Evolutionary conservation across 2,329 filamentous ascomycete genomes (phyloP), one percentile per base, ranked within the genome.

Genomic region (Chalaropsis thielavioides): DNA sequence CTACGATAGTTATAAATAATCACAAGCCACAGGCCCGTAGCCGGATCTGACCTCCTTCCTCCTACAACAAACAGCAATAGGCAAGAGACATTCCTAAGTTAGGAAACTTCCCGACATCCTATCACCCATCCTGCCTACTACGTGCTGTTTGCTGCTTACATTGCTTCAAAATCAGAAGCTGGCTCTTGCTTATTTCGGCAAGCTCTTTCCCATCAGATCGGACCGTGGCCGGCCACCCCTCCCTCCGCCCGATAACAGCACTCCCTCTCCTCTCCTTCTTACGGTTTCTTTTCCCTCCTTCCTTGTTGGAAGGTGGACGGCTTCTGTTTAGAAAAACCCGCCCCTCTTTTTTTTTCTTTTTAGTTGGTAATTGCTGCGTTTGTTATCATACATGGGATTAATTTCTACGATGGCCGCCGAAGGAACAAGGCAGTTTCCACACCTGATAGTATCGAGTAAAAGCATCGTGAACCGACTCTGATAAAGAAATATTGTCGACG

Each of bases 391-490:
- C 24, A 51, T 51, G 19, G 51, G 24, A 58, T 27, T 15, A 58
- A 58, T 31, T 58, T 17, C 3, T 58, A 35, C 43, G 43, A 3
- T 10, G 43, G 43, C 43, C 10, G 43, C 43, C n/a, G 43, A 46
- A 17, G 27, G 15, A 58, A 58, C 24, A 58, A 17, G 51, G 51
- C 51, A 58, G 51, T 58, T 58, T 58, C 51, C n/a, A 62, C 60
- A 62, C 60, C 60, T 62, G 60, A 62, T 62, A 62, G 60, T 46
- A 62, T 62, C 40, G 60, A 62, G 60, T 62, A 62, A 62, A 44
- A 43, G 15, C 40, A 62, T 43, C 51, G 51, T 58, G 27, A 58
- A 10, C 27, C 51, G 31, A 3, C 24, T 31, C 27, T 31, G 51
- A 58, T 58, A 58, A 58, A 58, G 51, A n/a, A 56, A 56, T 3